A percentile compares a stretch with the other conserved stretches of the same genome.
Evolutionary conservation across 352 stramenopile species (phyloP).

Genomic region (Pythium guiyangense): DNA sequence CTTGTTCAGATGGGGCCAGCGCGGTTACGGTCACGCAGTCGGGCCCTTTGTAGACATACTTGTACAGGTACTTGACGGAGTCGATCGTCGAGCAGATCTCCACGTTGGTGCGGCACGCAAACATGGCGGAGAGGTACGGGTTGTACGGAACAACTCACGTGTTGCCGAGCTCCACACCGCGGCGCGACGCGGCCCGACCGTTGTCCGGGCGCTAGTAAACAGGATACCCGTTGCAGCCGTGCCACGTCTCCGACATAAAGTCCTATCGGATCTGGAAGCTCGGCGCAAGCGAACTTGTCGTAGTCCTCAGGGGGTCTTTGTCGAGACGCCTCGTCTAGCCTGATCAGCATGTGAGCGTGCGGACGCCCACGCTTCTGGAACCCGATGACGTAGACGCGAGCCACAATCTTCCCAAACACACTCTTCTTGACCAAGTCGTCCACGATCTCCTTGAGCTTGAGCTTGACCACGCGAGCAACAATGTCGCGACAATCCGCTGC

Average conservation of each 20-base stretch:
- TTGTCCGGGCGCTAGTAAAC: constrained; percentile 9
- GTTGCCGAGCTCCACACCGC: constrained; percentile 14
- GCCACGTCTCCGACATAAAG: constrained; percentile 5
- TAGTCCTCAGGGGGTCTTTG: too few relatives aligned
- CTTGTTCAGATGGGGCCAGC: too few relatives aligned
- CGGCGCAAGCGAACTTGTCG: too few relatives aligned
- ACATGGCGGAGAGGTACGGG: constrained; percentile 41
- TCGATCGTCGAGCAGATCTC: constrained; percentile 31
- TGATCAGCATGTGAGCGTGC: constrained; percentile 1
- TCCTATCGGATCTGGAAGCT: too few relatives aligned
- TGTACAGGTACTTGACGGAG: constrained; percentile 53
- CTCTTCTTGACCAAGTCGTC: background rate
- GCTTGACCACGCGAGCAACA: background rate
- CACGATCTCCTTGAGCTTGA: too few relatives aligned
- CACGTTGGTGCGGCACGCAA: constrained; percentile 58
- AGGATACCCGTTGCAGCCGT: constrained; percentile 12
- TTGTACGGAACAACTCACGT: constrained; percentile 57
- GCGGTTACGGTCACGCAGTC: constrained; percentile 25
- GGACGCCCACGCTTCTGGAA: background rate
- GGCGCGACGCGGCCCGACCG: constrained; percentile 13
- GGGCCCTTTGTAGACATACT: constrained; percentile 55
- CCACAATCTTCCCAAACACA: background rate
- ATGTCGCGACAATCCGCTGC: background rate
- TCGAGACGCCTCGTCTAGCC: constrained; percentile 10
- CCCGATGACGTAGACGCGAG: background rate